These are phyloP conservation scores for Trichosporon coremiiforme DNA, from an alignment of 1,284 basidiomycete species.

Conservation along the genomic window DNA sequence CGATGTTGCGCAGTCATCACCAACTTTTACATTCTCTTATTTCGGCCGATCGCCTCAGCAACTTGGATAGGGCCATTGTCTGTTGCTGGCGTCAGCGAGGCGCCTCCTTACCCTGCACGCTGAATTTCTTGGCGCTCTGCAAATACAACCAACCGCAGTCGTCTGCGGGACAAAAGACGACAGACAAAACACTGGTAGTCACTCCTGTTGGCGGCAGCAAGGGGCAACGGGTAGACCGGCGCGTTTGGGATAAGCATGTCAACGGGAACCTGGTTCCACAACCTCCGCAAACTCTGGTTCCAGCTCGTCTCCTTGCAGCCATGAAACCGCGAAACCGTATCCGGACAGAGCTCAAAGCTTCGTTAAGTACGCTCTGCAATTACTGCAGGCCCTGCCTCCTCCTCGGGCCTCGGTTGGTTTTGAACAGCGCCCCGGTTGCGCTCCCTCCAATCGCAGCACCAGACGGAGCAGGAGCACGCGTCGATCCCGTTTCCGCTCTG, in stretches of 20 bases:
- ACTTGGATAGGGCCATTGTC: not conserved
- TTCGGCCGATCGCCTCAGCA: slow-evolving; percentile 8
- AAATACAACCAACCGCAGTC: not conserved
- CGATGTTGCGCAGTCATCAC: not conserved
- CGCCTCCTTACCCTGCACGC: not conserved
- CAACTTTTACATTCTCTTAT: not conserved
- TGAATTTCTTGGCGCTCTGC: not conserved
- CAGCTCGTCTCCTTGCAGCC: not conserved
- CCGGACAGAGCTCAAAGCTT: not conserved
- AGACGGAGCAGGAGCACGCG: not conserved
- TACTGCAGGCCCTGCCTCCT: not conserved
- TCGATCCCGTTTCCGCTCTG: not conserved
- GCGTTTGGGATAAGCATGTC: not conserved
- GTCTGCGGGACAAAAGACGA: not conserved
- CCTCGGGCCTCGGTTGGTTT: not conserved
- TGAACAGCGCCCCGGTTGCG: not conserved
- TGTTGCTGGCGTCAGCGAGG: not conserved
- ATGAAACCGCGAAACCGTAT: not conserved
- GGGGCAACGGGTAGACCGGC: not conserved
- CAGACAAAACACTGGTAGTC: not conserved
- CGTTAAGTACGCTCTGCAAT: not conserved
- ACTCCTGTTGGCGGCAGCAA: not conserved
- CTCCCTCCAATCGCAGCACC: not conserved
- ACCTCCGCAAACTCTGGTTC: not conserved
- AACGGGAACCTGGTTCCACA: not conserved